Evolutionary conservation across 2,329 filamentous ascomycete genomes (phyloP).

Genomic region (Calonectria crousiana): DNA sequence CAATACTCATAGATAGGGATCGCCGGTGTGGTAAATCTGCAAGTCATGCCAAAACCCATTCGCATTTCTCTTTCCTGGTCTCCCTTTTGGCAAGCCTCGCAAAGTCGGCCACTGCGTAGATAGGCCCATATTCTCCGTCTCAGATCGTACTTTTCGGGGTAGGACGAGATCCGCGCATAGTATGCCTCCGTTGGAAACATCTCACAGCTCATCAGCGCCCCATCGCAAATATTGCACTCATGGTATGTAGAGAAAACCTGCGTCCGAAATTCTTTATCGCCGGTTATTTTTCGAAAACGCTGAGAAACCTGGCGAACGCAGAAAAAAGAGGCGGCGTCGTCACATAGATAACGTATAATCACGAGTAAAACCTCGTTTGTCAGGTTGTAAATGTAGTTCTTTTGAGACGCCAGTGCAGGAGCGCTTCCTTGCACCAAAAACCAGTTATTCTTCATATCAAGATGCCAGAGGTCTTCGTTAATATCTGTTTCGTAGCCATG

Average conservation of each 20-base stretch:
- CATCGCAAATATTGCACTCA: neutral
- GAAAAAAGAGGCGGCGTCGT: neutral
- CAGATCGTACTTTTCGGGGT: neutral
- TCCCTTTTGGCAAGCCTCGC: neutral
- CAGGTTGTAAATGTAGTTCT: neutral
- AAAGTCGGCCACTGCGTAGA: neutral
- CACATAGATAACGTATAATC: neutral
- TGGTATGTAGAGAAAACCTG: neutral
- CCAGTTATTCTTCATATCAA: neutral
- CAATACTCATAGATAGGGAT: neutral
- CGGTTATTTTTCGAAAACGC: neutral
- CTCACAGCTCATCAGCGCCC: neutral
- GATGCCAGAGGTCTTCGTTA: neutral
- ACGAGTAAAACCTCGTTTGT: neutral
- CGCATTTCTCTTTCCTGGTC: neutral
- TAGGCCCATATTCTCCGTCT: neutral
- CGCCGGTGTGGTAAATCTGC: neutral
- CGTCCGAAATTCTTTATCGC: neutral
- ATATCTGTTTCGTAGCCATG: neutral
- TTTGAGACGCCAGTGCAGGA: neutral
- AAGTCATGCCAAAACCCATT: neutral
- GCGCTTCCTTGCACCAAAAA: neutral
- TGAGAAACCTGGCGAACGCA: neutral
- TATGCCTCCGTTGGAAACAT: neutral
- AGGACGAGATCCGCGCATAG: neutral